phyloP scores from a whole-genome alignment of 2,329 filamentous ascomycete genomes.

The Pestalotiopsis sp. region DNA sequence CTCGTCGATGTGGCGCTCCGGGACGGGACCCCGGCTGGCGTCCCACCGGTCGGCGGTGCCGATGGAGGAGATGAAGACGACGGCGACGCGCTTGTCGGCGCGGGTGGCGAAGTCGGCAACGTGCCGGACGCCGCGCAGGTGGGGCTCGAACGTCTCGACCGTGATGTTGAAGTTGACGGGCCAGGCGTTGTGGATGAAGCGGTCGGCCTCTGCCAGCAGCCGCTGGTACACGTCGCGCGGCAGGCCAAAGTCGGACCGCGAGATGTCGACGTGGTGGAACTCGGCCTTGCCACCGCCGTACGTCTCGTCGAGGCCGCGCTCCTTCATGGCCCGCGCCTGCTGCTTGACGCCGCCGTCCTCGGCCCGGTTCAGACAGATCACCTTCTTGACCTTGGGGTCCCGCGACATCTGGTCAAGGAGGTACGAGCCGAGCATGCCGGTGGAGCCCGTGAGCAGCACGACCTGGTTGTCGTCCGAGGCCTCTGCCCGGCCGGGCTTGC shows the following conservation, averaged over 20 bases:
- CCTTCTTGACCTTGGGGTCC: constrained; percentile 35
- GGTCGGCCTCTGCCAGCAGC: constrained; percentile 40
- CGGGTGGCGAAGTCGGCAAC: constrained; percentile 42
- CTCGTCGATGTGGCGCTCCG: constrained; percentile 32
- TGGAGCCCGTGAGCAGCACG: constrained; percentile 47
- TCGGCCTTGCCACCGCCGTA: constrained; percentile 38
- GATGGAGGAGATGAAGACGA: constrained; percentile 41
- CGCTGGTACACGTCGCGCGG: constrained; percentile 32
- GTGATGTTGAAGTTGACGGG: constrained; percentile 55
- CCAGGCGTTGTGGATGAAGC: constrained; percentile 56
- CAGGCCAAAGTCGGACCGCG: constrained; percentile 49
- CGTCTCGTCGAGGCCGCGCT: constrained; percentile 36
- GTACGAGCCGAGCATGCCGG: constrained; percentile 50
- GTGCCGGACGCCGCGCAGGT: constrained; percentile 50
- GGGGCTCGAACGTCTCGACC: constrained; percentile 48
- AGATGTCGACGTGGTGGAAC: constrained; percentile 50
- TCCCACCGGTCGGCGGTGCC: constrained; percentile 32
- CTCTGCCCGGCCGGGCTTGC: constrained; percentile 20
- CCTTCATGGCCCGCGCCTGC: constrained; percentile 36
- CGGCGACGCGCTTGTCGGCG: constrained; percentile 32
- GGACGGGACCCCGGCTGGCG: constrained; percentile 23
- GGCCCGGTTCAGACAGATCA: constrained; percentile 51
- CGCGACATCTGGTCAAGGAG: constrained; percentile 39
- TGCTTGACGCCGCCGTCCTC: constrained; percentile 38
- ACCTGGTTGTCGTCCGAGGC: constrained; percentile 21